phyloP scores from a whole-genome alignment of 1,284 basidiomycete species.

The Coniophora puteana region DNA sequence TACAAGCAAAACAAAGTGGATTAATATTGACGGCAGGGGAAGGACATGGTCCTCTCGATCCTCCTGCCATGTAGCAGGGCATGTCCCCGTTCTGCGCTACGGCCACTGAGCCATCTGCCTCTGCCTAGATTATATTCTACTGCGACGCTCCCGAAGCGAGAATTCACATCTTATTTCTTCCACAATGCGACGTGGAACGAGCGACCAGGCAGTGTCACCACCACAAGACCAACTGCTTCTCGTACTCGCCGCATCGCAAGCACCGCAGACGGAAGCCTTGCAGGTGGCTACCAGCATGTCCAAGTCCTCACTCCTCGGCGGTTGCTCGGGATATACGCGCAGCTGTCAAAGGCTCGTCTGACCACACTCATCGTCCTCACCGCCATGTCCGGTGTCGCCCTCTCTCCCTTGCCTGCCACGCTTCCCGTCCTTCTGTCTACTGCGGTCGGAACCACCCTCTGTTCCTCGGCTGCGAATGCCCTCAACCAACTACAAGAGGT shows the following conservation, averaged over 20 bases:
- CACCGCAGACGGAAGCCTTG: constrained; percentile 4
- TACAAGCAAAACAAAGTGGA: no score
- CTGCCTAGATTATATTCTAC: constrained; percentile 12
- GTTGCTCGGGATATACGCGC: constrained; percentile 69
- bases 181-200: constrained; percentile 48
- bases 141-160: constrained; percentile 16
- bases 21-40: neutral
- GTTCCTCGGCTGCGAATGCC: constrained; percentile 91
- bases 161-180: constrained; percentile 57
- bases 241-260: constrained; percentile 10
- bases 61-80: constrained; percentile 11
- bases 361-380: constrained; percentile 89
- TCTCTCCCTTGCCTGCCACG: constrained; percentile 84
- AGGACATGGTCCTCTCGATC: neutral
- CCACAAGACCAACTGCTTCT: constrained; percentile 9
- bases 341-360: constrained; percentile 87
- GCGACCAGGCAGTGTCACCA: constrained; percentile 8
- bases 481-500: constrained; percentile 95
- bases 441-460: constrained; percentile 87
- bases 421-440: constrained; percentile 84
- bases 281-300: constrained; percentile 20
- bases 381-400: constrained; percentile 89
- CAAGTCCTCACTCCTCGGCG: constrained; percentile 47
- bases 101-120: no score
- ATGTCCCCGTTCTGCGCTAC: no score